These are phyloP conservation scores for Melaleuca alternifolia DNA, from an alignment of 345 rosid genomes.

Conservation along the genomic window DNA sequence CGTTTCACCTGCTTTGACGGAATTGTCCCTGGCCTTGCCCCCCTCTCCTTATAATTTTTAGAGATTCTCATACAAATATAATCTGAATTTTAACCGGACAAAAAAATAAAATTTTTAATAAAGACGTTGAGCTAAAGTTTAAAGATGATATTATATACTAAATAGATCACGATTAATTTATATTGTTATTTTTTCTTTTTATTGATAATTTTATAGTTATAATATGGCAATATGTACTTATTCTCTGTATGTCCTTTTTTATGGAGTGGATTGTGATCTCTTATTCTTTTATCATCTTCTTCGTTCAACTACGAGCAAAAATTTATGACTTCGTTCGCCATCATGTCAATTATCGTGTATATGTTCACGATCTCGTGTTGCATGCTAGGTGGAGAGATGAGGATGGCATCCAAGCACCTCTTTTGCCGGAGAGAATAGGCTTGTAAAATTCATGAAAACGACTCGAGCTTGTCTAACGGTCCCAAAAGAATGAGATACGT, in stretches of 20 bases:
- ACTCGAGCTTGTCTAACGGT: background rate
- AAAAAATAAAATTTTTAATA: too few relatives aligned
- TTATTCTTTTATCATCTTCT: background rate
- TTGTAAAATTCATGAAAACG: background rate
- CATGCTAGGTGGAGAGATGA: background rate
- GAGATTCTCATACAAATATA: too few relatives aligned
- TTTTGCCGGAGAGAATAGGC: background rate
- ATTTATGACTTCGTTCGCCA: background rate
- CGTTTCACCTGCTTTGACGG: background rate
- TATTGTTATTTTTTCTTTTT: background rate
- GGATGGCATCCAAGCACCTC: fast-evolving
- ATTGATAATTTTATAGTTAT: too few relatives aligned
- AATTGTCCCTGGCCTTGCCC: background rate
- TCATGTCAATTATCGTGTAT: background rate
- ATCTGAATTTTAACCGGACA: too few relatives aligned
- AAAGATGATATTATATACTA: too few relatives aligned
- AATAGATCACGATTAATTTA: too few relatives aligned
- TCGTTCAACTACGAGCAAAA: background rate
- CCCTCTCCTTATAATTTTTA: background rate
- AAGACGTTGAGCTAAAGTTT: too few relatives aligned
- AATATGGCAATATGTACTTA: background rate
- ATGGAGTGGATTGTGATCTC: background rate
- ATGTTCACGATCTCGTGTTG: background rate
- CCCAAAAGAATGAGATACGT: background rate
- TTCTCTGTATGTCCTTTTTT: background rate